phyloP scores from a whole-genome alignment of 805 yeast genomes.

The Hanseniaspora pseudoguilliermondii region DNA sequence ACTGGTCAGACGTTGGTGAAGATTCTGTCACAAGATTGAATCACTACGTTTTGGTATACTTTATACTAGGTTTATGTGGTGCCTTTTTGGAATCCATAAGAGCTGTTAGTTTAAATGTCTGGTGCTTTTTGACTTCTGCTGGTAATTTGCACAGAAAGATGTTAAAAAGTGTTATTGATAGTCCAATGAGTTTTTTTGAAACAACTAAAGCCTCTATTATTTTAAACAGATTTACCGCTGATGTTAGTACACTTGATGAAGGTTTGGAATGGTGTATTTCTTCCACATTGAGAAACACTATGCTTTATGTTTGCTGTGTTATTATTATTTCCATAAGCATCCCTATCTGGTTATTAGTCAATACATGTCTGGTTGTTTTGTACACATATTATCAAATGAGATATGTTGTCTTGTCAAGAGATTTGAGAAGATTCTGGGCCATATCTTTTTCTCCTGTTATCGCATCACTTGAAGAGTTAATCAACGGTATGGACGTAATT shows the following conservation, averaged over 20 bases:
- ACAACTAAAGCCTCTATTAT: conserved; percentile 80
- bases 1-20: conserved; percentile 49
- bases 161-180: conserved; percentile 46
- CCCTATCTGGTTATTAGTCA: conserved; percentile 63
- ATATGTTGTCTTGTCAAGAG: conserved; percentile 62
- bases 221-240: conserved; percentile 73
- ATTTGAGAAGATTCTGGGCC: conserved; percentile 65
- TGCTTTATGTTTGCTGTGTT: conserved; percentile 42
- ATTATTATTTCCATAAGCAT: conserved; percentile 54
- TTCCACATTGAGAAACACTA: conserved; percentile 44
- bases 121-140: conserved; percentile 49
- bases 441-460: conserved; percentile 56
- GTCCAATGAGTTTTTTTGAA: conserved; percentile 75
- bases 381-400: conserved; percentile 37
- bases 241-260: conserved; percentile 70
- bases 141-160: conserved; percentile 48
- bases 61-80: conserved; percentile 42
- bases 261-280: conserved; percentile 49
- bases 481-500: conserved; percentile 57
- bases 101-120: conserved; percentile 59
- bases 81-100: conserved; percentile 52
- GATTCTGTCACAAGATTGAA: conserved; percentile 26
- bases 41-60: conserved; percentile 35
- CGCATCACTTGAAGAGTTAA: conserved; percentile 56
- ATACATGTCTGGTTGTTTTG: conserved; percentile 34